Conservation (phyloP, 225 moss, liverwort and hornwort genomes). For the Takakia lepidozioides region DNA sequence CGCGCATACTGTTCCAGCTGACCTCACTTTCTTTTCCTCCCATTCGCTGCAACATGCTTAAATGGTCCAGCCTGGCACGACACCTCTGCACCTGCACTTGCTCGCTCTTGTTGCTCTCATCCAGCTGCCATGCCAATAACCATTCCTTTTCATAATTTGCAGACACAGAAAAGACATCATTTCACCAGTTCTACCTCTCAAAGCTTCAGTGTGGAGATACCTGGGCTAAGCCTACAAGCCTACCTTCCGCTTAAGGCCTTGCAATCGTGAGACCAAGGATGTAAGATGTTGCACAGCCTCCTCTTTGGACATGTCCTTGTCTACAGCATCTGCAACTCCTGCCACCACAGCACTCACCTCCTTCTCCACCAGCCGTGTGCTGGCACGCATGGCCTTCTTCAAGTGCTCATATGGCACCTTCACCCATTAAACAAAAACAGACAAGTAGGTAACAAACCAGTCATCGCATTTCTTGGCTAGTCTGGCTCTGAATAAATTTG, state of each 20-base stretch:
- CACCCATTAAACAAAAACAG: neutral
- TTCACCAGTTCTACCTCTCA: no score
- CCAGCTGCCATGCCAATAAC: conserved; percentile 54
- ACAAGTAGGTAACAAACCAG: neutral
- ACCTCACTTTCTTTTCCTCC: conserved; percentile 68
- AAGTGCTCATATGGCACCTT: conserved; percentile 91
- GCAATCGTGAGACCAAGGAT: conserved; percentile 89
- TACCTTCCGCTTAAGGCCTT: conserved; percentile 98
- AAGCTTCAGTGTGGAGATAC: no score
- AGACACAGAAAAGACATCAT: no score
- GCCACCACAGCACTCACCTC: conserved; percentile 93
- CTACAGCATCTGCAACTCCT: conserved; percentile 85
- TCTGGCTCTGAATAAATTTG: no score
- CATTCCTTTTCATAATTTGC: no score
- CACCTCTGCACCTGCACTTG: conserved; percentile 96
- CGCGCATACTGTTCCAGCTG: conserved; percentile 79
- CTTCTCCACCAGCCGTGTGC: conserved; percentile 90
- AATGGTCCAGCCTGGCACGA: conserved; percentile 90
- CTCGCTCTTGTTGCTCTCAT: conserved; percentile 94
- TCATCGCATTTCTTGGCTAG: neutral
- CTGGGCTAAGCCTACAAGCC: no score
- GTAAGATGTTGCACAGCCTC: conserved; percentile 97
- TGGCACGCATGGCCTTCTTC: conserved; percentile 90
- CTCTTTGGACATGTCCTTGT: conserved; percentile 92
- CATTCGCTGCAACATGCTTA: conserved; percentile 77